Evolutionary conservation across 371 early-diverging fungal species (phyloP).

Genomic region (Mortierella sp.): DNA sequence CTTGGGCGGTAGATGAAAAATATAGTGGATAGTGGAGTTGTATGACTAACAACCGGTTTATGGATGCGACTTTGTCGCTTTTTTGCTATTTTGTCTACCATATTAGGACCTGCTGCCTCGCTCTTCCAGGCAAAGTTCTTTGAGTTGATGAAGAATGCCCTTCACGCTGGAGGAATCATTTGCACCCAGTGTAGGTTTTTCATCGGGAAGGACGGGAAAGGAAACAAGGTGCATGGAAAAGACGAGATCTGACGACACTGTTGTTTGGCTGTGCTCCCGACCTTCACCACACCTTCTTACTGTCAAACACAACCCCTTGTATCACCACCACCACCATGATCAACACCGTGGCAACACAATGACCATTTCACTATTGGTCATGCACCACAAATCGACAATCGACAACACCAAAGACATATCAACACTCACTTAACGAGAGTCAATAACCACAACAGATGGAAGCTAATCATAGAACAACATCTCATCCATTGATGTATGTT

Average conservation of each 20-base stretch:
- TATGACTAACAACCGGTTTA: background rate
- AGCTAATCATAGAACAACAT: background rate
- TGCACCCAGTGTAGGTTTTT: slow-evolving; percentile 86
- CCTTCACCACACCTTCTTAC: background rate
- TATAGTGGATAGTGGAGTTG: background rate
- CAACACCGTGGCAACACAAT: background rate
- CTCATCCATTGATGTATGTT: background rate
- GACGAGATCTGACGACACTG: background rate
- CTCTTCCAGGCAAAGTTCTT: slow-evolving; percentile 94
- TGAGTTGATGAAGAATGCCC: slow-evolving; percentile 91
- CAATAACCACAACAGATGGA: too few relatives aligned
- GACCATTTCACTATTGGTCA: too few relatives aligned
- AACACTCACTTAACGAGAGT: background rate
- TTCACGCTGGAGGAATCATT: slow-evolving; percentile 92
- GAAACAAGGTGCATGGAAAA: background rate
- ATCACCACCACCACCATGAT: too few relatives aligned
- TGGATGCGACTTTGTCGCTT: too few relatives aligned
- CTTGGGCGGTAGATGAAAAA: background rate
- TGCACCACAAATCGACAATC: too few relatives aligned
- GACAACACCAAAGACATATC: background rate
- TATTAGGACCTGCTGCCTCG: slow-evolving; percentile 90
- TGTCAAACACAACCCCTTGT: background rate
- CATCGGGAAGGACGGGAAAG: background rate
- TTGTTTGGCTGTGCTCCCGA: background rate
- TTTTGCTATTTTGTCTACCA: background rate